Conservation (phyloP, 257 asterid genomes). For the Solanum appendiculatum region DNA sequence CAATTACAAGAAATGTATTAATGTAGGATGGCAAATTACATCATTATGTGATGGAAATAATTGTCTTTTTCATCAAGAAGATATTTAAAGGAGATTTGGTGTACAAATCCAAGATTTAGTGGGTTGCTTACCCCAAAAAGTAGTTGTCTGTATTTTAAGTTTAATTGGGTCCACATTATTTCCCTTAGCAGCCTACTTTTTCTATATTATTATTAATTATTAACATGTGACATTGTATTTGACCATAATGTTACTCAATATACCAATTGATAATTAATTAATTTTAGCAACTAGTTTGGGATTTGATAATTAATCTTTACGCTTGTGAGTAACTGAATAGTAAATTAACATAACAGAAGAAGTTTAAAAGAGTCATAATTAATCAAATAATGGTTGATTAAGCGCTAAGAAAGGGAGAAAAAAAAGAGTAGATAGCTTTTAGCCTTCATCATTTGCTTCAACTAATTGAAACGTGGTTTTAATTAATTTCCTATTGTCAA, state of each 20-base stretch:
- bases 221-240: slow-evolving; percentile 2
- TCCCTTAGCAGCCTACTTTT: background rate
- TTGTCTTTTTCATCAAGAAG: background rate
- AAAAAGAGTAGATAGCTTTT: background rate
- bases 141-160: background rate
- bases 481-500: background rate
- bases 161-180: background rate
- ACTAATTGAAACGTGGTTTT: background rate
- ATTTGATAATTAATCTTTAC: background rate
- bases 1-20: background rate
- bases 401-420: background rate
- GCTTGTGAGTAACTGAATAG: background rate
- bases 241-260: background rate
- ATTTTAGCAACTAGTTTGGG: background rate
- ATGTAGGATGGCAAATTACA: background rate
- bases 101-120: slow-evolving; percentile 7
- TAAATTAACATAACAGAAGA: background rate
- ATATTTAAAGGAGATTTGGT: slow-evolving; percentile 7
- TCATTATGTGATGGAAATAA: background rate
- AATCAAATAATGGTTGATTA: slow-evolving; percentile 1
- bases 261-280: background rate
- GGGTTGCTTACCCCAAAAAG: slow-evolving; percentile 11
- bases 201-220: background rate
- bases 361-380: background rate
- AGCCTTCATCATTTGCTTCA: background rate